Evolutionary conservation across 345 rosid species (phyloP).

Genomic region (Moricandia arvensis): DNA sequence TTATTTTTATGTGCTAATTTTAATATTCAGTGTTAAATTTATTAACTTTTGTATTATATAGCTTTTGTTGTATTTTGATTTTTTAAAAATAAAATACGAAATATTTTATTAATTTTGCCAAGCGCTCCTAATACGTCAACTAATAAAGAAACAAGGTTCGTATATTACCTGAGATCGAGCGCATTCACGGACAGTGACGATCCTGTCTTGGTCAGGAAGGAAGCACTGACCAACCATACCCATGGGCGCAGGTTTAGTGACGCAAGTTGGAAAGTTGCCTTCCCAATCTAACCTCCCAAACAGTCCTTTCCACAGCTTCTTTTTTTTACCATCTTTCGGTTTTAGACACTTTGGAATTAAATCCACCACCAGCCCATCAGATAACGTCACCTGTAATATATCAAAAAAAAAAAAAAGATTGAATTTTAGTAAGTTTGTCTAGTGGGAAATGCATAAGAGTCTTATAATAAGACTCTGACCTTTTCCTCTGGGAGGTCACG

Average conservation of each 20-base stretch:
- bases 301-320: conserved; percentile 90
- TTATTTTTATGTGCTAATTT: too few relatives aligned
- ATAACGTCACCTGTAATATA: conserved; percentile 51
- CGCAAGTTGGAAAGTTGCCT: conserved; percentile 88
- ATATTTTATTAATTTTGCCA: too few relatives aligned
- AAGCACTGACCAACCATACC: conserved; percentile 94
- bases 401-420: too few relatives aligned
- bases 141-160: too few relatives aligned
- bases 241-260: conserved; percentile 89
- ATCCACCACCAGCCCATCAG: conserved; percentile 58
- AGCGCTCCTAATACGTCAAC: too few relatives aligned
- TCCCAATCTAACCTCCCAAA: conserved; percentile 90
- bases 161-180: conserved; percentile 91
- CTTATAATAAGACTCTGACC: conserved; percentile 40
- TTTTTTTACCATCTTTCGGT: conserved; percentile 63
- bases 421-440: too few relatives aligned
- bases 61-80: too few relatives aligned
- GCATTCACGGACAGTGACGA: conserved; percentile 82
- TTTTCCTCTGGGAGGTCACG: conserved; percentile 70
- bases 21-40: too few relatives aligned
- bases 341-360: conserved; percentile 75
- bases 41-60: too few relatives aligned
- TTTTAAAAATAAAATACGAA: too few relatives aligned
- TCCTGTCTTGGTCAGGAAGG: conserved; percentile 88
- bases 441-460: too few relatives aligned